Conservation (phyloP, 2,329 filamentous ascomycete genomes). For the Tolypocladium endophyticum region DNA sequence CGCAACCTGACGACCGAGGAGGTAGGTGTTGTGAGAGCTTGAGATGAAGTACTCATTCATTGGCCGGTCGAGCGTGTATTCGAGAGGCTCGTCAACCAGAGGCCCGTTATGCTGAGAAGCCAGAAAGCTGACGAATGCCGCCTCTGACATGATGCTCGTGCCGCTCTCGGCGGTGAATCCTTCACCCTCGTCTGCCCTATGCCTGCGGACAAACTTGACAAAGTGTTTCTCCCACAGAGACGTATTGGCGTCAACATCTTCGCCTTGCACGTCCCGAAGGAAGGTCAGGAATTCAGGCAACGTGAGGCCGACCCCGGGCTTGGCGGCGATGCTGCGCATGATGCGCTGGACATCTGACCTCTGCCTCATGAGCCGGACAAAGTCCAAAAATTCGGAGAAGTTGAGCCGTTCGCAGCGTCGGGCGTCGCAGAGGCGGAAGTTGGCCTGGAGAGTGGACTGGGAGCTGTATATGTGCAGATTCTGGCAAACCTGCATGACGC, state of each 20-base stretch:
- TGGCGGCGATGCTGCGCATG: slow-evolving; percentile 50
- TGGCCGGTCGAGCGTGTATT: slow-evolving; percentile 64
- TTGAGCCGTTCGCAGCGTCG: slow-evolving; percentile 55
- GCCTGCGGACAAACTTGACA: slow-evolving; percentile 53
- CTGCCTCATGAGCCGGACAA: slow-evolving; percentile 74
- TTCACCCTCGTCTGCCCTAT: slow-evolving; percentile 35
- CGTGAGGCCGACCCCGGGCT: slow-evolving; percentile 55
- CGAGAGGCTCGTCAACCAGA: slow-evolving; percentile 47
- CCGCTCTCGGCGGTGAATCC: slow-evolving; percentile 34
- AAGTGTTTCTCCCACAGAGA: slow-evolving; percentile 64
- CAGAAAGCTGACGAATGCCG: slow-evolving; percentile 68
- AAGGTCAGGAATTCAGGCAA: slow-evolving; percentile 67
- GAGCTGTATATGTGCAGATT: slow-evolving; percentile 89
- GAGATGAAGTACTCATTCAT: slow-evolving; percentile 97
- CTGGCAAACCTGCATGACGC: slow-evolving; percentile 75
- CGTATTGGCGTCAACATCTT: slow-evolving; percentile 60
- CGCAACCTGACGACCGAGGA: slow-evolving; percentile 80
- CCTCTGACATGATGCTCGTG: slow-evolving; percentile 55
- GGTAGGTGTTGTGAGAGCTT: slow-evolving; percentile 96
- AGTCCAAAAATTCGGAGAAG: slow-evolving; percentile 72
- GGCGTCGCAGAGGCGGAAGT: slow-evolving; percentile 65
- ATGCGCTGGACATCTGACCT: slow-evolving; percentile 71
- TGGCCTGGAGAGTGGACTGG: slow-evolving; percentile 58
- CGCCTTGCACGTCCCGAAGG: slow-evolving; percentile 60
- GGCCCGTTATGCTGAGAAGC: slow-evolving; percentile 64